Conservation (phyloP, 208 protist genomes). For the Leishmania amazonensis region DNA sequence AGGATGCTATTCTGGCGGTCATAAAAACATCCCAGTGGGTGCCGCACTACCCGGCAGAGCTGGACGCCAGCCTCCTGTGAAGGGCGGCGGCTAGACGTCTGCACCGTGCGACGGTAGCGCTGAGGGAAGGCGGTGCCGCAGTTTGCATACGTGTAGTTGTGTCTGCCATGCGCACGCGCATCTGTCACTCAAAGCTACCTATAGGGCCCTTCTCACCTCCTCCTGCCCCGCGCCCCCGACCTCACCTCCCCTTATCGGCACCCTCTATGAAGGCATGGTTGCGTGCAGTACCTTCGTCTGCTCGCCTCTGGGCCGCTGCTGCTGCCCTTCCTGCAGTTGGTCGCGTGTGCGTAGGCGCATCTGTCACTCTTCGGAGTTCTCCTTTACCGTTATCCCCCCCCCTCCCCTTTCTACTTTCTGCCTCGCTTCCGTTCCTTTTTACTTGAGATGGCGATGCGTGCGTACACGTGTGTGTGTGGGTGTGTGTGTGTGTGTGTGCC, state of each 20-base stretch:
- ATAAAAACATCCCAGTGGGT: conserved; percentile 65
- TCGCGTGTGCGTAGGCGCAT: neutral
- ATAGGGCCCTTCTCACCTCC: neutral
- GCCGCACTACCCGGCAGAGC: conserved; percentile 62
- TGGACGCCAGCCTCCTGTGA: conserved; percentile 25
- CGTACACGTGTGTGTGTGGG: neutral
- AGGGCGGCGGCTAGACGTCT: neutral
- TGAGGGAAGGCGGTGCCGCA: neutral
- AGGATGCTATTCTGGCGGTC: conserved; percentile 40
- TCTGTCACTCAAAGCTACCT: neutral
- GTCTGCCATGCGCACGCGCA: neutral
- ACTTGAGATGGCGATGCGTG: neutral
- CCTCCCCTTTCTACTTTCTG: neutral
- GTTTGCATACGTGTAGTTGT: neutral
- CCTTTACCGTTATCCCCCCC: neutral
- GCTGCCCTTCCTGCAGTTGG: neutral
- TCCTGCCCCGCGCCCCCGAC: neutral
- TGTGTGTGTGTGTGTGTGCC: neutral
- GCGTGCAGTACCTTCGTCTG: neutral
- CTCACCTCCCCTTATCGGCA: neutral
- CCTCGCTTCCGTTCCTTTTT: neutral
- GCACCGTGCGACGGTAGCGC: neutral
- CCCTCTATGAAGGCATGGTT: neutral
- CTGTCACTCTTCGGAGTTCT: too few species aligned
- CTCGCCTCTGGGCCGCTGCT: neutral